A percentile compares a stretch with the other conserved stretches of the same genome.
phyloP scores from a whole-genome alignment of 1,284 basidiomycete species.

The Microbotryum silenes-acaulis region DNA sequence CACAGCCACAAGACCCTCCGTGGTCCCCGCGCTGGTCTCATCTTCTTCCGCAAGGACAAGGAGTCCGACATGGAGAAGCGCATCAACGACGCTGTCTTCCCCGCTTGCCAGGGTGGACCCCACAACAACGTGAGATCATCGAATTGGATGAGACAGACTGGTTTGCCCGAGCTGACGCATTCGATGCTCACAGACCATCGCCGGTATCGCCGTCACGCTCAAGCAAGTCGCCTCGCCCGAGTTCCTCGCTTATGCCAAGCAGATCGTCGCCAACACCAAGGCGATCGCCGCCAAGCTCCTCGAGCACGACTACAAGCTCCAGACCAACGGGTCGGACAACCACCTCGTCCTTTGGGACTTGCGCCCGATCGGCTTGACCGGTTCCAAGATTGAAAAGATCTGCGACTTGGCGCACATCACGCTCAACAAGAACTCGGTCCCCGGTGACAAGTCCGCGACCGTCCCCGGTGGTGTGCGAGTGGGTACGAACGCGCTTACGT shows the following conservation, averaged over 20 bases:
- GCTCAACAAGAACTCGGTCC: conserved; percentile 68
- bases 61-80: conserved; percentile 83
- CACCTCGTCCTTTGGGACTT: conserved; percentile 98
- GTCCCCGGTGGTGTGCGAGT: conserved; percentile 96
- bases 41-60: conserved; percentile 97
- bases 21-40: conserved; percentile 93
- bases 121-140: conserved; percentile 80
- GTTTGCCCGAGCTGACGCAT: background rate
- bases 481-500: conserved; percentile 89
- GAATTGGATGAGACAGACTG: background rate
- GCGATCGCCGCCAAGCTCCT: conserved; percentile 61
- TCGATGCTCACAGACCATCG: conserved; percentile 62
- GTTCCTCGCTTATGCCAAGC: conserved; percentile 88
- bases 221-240: conserved; percentile 84
- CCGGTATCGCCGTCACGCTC: conserved; percentile 89
- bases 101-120: conserved; percentile 98
- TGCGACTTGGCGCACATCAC: conserved; percentile 95
- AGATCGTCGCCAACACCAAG: conserved; percentile 78
- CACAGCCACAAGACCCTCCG: conserved; percentile 93
- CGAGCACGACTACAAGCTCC: conserved; percentile 74
- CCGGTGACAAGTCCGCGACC: conserved; percentile 88
- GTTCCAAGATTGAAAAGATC: conserved; percentile 97
- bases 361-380: conserved; percentile 87
- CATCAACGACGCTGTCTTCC: conserved; percentile 98
- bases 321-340: conserved; percentile 95